phyloP scores from a whole-genome alignment of 306 rosid genomes.

The Rosa multiflora region DNA sequence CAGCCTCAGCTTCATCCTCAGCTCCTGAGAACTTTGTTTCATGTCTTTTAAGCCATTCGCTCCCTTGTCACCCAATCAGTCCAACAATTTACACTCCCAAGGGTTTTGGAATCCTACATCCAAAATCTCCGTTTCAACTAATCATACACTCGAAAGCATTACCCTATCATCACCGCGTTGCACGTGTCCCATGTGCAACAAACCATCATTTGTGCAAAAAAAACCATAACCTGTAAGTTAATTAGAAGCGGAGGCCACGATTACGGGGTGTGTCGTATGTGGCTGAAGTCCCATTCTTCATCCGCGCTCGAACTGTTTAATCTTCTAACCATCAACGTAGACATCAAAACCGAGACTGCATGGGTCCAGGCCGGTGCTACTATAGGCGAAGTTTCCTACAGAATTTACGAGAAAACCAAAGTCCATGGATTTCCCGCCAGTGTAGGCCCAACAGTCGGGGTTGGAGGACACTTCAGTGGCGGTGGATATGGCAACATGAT shows the following conservation, averaged over 20 bases:
- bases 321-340: constrained; percentile 47
- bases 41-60: constrained; percentile 48
- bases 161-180: constrained; percentile 55
- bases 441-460: constrained; percentile 41
- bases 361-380: constrained; percentile 65
- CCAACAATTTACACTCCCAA: constrained; percentile 47
- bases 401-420: constrained; percentile 36
- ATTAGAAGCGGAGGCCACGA: constrained; percentile 77
- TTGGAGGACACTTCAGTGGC: constrained; percentile 32
- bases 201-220: constrained; percentile 44
- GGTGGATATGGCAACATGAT: constrained; percentile 35
- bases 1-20: constrained; percentile 21
- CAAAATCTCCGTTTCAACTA: constrained; percentile 67
- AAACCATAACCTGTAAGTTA: too few species aligned
- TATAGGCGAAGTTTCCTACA: constrained; percentile 36
- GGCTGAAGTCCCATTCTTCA: constrained; percentile 49
- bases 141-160: constrained; percentile 48
- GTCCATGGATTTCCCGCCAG: constrained; percentile 44
- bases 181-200: constrained; percentile 61
- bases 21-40: constrained; percentile 31
- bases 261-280: constrained; percentile 59
- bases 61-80: constrained; percentile 49
- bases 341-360: constrained; percentile 44
- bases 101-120: constrained; percentile 43
- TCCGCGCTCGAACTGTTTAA: constrained; percentile 61